Percentiles rank a stretch among this genome's conserved stretches.
Evolutionary conservation across 768 basidiomycete genomes (phyloP).

Genomic region (Kwoniella sp.): DNA sequence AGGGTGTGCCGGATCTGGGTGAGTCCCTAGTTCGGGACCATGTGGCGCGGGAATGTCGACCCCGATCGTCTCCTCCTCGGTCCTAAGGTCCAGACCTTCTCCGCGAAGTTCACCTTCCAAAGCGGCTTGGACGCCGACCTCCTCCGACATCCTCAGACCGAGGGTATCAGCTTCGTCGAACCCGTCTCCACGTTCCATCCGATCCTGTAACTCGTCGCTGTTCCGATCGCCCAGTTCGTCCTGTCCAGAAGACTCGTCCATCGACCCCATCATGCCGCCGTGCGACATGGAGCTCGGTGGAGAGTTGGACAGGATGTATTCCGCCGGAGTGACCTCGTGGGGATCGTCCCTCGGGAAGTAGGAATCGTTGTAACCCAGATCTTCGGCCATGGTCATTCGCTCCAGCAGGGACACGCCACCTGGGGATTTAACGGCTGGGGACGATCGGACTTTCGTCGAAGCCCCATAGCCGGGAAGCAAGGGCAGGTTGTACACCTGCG

Average conservation of each 20-base stretch:
- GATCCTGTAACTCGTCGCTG: conserved; percentile 21
- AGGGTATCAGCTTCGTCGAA: conserved; percentile 6
- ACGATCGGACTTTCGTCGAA: conserved; percentile 78
- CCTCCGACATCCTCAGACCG: conserved; percentile 4
- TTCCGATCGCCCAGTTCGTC: conserved; percentile 12
- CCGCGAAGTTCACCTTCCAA: conserved; percentile 6
- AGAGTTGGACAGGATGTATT: conserved; percentile 57
- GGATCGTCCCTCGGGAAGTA: conserved; percentile 59
- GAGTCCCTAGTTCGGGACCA: conserved; percentile 20
- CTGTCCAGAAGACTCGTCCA: conserved; percentile 15
- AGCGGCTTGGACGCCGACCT: conserved; percentile 5
- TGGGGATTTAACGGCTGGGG: conserved; percentile 57
- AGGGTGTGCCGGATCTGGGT: conserved; percentile 24
- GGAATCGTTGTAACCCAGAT: conserved; percentile 78
- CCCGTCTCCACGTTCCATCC: conserved; percentile 21
- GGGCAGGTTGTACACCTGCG: conserved; percentile 79
- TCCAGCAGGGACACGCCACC: conserved; percentile 61
- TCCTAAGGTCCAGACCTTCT: conserved; percentile 3
- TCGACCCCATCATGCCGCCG: conserved; percentile 4
- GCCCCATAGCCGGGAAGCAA: conserved; percentile 86
- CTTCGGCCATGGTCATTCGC: conserved; percentile 79
- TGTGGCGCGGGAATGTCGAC: background rate
- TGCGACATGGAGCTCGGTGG: conserved; percentile 23
- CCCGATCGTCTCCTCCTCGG: background rate
- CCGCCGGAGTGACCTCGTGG: conserved; percentile 53